phyloP scores from a whole-genome alignment of 768 basidiomycete genomes.

The Tulasnella sp. region DNA sequence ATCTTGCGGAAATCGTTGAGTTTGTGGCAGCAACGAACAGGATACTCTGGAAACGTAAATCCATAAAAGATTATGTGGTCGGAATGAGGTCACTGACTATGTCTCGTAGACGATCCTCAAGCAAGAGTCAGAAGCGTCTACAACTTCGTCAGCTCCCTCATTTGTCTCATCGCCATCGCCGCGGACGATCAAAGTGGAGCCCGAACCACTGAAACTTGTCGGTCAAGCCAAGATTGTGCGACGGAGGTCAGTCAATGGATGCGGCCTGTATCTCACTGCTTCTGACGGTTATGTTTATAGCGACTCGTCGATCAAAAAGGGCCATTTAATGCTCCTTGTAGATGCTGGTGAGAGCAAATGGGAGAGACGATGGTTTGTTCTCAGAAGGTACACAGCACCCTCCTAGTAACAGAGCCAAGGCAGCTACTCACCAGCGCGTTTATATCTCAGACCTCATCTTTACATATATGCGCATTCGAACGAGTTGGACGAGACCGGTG shows the following conservation, averaged over 20 bases:
- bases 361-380: conserved; percentile 77
- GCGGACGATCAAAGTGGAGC: conserved; percentile 28
- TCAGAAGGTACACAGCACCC: conserved; percentile 50
- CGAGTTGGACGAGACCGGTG: conserved; percentile 70
- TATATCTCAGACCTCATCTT: conserved; percentile 62
- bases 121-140: conserved; percentile 43
- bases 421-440: background rate
- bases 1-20: conserved; percentile 54
- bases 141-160: conserved; percentile 24
- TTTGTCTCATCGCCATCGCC: conserved; percentile 26
- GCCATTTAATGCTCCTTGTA: conserved; percentile 64
- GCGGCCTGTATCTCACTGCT: background rate
- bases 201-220: conserved; percentile 53
- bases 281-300: conserved; percentile 31
- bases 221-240: conserved; percentile 64
- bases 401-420: background rate
- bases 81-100: conserved; percentile 7
- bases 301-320: conserved; percentile 75
- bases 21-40: conserved; percentile 79
- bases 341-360: conserved; percentile 74
- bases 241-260: conserved; percentile 39
- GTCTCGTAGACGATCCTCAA: conserved; percentile 57
- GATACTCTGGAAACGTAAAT: conserved; percentile 60
- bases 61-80: conserved; percentile 20
- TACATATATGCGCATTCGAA: conserved; percentile 75